Percentiles rank a stretch among this genome's conserved stretches.
phyloP scores from a whole-genome alignment of 2,329 filamentous ascomycete species.

The Neopestalotiopsis rosae region DNA sequence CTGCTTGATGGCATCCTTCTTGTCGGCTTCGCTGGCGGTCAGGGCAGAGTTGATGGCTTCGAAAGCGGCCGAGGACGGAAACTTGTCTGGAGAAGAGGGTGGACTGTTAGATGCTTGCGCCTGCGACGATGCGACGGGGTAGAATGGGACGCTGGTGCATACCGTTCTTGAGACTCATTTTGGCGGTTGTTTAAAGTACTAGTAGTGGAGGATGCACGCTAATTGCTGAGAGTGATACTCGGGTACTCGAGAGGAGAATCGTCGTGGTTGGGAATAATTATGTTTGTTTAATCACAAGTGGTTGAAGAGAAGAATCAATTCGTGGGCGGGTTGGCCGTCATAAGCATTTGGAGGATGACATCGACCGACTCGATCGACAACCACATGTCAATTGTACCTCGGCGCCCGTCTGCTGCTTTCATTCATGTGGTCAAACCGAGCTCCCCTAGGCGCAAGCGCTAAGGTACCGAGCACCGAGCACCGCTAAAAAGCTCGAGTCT shows the following conservation, averaged over 20 bases:
- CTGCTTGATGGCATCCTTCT: constrained; percentile 84
- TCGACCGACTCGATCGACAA: constrained; percentile 16
- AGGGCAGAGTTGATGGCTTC: constrained; percentile 83
- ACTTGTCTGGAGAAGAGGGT: constrained; percentile 62
- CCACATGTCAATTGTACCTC: constrained; percentile 39
- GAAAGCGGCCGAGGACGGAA: constrained; percentile 90
- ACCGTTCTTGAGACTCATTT: constrained; percentile 79
- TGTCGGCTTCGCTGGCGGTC: constrained; percentile 70
- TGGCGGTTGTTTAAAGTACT: constrained; percentile 31
- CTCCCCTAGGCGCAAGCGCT: background rate
- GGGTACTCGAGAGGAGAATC: constrained; percentile 5
- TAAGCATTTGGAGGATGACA: constrained; percentile 14
- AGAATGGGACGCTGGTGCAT: constrained; percentile 34
- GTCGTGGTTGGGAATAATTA: background rate
- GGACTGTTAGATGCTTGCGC: background rate
- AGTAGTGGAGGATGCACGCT: background rate
- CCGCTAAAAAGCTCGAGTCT: background rate
- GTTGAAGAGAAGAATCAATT: background rate
- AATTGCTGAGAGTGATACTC: background rate
- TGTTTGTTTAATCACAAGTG: background rate
- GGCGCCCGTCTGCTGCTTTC: constrained; percentile 31
- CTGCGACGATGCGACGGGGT: background rate
- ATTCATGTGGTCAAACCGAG: constrained; percentile 24
- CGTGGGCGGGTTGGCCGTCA: background rate
- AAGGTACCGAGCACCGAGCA: background rate